These are phyloP conservation scores for Rhododendron mucronatum DNA, from an alignment of 148 eudicot genomes.

Conservation along the genomic window DNA sequence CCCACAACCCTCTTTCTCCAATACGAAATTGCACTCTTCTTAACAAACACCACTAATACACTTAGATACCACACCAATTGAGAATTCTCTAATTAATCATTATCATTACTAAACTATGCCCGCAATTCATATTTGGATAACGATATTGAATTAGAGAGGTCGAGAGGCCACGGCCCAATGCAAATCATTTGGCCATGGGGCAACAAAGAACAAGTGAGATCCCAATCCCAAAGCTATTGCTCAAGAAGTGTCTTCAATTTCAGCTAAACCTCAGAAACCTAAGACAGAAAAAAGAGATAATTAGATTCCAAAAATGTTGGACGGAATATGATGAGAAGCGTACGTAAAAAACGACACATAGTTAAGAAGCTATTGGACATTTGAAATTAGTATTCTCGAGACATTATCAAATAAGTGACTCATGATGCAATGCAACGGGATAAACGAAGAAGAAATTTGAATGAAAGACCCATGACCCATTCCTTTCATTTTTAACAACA, in stretches of 20 bases:
- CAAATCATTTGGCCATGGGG: not conserved
- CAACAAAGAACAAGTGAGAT: not conserved
- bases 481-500: not conserved
- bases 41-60: no score
- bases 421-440: not conserved
- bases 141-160: no score
- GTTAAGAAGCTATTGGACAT: not conserved
- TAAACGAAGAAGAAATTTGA: not conserved
- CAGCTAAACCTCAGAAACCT: not conserved
- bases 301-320: not conserved
- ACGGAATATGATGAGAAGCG: not conserved
- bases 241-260: not conserved
- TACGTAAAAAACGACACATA: not conserved
- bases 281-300: not conserved
- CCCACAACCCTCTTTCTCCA: no score
- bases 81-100: no score
- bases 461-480: not conserved
- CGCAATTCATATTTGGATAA: no score
- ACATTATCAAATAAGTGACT: not conserved
- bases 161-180: no score
- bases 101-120: no score
- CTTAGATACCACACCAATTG: no score
- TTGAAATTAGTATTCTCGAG: not conserved
- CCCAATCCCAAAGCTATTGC: not conserved
- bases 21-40: no score